phyloP scores from a whole-genome alignment of 2,329 filamentous ascomycete genomes.

The Hypoxylon sp. region DNA sequence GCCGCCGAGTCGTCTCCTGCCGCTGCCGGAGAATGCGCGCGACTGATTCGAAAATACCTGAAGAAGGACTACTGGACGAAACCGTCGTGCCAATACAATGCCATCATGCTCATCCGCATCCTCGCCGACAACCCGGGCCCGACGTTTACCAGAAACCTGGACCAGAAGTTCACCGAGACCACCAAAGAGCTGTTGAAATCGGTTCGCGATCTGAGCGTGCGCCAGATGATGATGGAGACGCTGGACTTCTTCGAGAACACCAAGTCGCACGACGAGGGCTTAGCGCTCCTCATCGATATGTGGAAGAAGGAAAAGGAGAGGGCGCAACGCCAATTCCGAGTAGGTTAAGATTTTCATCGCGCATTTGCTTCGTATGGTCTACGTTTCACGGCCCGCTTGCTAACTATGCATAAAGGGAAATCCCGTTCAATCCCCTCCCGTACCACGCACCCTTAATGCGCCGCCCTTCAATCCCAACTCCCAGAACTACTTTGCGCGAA shows the following conservation, averaged over 20 bases:
- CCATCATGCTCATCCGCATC: conserved; percentile 94
- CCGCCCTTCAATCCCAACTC: conserved; percentile 54
- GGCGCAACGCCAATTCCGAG: conserved; percentile 59
- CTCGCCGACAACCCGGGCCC: conserved; percentile 89
- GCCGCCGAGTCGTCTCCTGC: conserved; percentile 89
- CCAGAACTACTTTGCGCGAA: conserved; percentile 66
- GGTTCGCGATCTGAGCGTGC: conserved; percentile 76
- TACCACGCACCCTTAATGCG: conserved; percentile 53
- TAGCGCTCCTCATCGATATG: conserved; percentile 78
- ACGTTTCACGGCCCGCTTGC: conserved; percentile 30
- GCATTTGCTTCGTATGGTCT: conserved; percentile 4
- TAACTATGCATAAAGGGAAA: conserved; percentile 40
- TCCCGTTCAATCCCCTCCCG: conserved; percentile 36
- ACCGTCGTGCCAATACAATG: conserved; percentile 88
- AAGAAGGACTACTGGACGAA: conserved; percentile 71
- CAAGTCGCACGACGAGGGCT: conserved; percentile 76
- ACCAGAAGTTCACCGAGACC: conserved; percentile 81
- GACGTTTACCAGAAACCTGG: conserved; percentile 90
- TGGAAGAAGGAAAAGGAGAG: conserved; percentile 87
- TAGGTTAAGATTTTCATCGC: conserved; percentile 49
- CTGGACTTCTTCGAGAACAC: conserved; percentile 78
- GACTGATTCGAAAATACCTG: conserved; percentile 82
- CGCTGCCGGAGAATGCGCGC: conserved; percentile 83
- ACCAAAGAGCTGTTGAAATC: conserved; percentile 77
- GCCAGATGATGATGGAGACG: conserved; percentile 87